These are phyloP conservation scores for Chrysanthemum lavandulifolium DNA, from an alignment of 129 eudicot species.

Conservation along the genomic window DNA sequence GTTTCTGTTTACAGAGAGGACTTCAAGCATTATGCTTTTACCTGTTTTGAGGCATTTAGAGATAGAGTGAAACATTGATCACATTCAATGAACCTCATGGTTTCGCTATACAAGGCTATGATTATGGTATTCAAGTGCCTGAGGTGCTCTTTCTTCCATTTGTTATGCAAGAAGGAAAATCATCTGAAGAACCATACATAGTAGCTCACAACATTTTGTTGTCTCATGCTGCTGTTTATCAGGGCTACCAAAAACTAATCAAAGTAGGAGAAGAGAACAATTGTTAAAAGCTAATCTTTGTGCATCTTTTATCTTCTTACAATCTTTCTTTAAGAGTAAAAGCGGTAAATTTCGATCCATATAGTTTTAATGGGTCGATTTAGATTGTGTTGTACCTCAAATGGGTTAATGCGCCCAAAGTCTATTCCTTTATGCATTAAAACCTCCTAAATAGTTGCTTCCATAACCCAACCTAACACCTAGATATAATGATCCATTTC, in stretches of 20 bases:
- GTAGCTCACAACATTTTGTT: conserved; percentile 89
- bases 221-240: conserved; percentile 84
- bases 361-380: background rate
- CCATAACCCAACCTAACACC: background rate
- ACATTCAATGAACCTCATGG: conserved; percentile 96
- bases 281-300: background rate
- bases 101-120: conserved; percentile 82
- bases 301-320: background rate
- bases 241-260: conserved; percentile 53
- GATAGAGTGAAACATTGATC: conserved; percentile 89
- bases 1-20: conserved; percentile 56
- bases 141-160: conserved; percentile 85
- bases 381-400: background rate
- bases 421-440: background rate
- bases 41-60: conserved; percentile 81
- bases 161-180: conserved; percentile 71
- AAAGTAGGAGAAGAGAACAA: conserved; percentile 37
- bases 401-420: background rate
- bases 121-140: conserved; percentile 83
- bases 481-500: background rate
- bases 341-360: background rate
- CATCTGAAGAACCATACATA: conserved; percentile 72
- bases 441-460: background rate
- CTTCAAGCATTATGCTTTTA: conserved; percentile 69
- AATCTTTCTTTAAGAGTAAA: background rate